A percentile compares a stretch with the other conserved stretches of the same genome.
Conservation (phyloP, 768 basidiomycete genomes). For the Galerina sulciceps region DNA sequence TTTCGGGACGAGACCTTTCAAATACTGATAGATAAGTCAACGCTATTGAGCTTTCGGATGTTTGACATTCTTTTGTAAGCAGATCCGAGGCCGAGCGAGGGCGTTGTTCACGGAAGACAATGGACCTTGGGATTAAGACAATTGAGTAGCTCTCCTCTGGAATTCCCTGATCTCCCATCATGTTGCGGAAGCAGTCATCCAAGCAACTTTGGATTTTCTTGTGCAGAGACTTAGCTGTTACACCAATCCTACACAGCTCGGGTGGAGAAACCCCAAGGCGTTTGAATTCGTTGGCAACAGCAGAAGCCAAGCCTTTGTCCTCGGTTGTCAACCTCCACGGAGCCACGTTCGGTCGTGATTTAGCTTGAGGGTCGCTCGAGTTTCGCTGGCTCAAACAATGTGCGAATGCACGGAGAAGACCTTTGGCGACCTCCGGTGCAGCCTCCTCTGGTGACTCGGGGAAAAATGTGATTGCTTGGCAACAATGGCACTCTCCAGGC, state of each 20-base stretch:
- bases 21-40: too few relatives aligned
- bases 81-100: too few relatives aligned
- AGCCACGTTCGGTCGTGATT: constrained; percentile 10
- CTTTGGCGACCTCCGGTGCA: constrained; percentile 30
- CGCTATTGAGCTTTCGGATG: too few relatives aligned
- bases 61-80: too few relatives aligned
- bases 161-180: constrained; percentile 6
- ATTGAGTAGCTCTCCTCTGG: constrained; percentile 5
- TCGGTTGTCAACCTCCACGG: constrained; percentile 31
- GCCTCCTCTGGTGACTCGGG: constrained; percentile 33
- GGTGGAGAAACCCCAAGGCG: constrained; percentile 24
- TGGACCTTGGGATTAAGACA: not conserved
- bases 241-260: constrained; percentile 26
- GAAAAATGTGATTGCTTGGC: constrained; percentile 32
- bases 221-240: constrained; percentile 1
- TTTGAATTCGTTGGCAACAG: constrained; percentile 30
- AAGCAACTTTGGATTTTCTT: not conserved
- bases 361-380: not conserved
- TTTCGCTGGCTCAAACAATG: constrained; percentile 20
- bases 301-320: constrained; percentile 25
- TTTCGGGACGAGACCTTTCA: not conserved
- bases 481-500: not conserved
- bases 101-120: too few relatives aligned
- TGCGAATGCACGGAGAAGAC: constrained; percentile 31
- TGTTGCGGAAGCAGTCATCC: not conserved